These are phyloP conservation scores for Yamadazyma oceani DNA, from an alignment of 1,139 yeast genomes.

Conservation along the genomic window DNA sequence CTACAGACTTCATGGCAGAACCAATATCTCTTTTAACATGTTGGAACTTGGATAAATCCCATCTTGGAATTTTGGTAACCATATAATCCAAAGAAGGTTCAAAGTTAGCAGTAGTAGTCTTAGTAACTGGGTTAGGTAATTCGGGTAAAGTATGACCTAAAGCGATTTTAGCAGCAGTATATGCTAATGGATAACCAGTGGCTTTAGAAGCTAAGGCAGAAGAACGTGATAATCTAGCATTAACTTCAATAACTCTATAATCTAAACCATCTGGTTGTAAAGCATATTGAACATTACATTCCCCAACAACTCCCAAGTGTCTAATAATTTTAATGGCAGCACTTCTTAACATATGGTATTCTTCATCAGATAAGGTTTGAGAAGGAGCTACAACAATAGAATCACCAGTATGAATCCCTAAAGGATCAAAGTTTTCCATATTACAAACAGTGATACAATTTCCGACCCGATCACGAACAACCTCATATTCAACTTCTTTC, in stretches of 20 bases:
- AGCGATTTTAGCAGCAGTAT: conserved; percentile 97
- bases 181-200: conserved; percentile 97
- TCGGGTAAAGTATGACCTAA: conserved; percentile 94
- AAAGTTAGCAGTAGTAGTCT: conserved; percentile 92
- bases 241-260: conserved; percentile 95
- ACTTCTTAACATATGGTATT: conserved; percentile 94
- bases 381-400: conserved; percentile 99
- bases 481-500: conserved; percentile 99
- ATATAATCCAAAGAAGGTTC: conserved; percentile 96
- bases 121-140: conserved; percentile 93
- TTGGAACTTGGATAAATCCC: conserved; percentile 96
- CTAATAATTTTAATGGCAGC: conserved; percentile 97
- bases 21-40: conserved; percentile 92
- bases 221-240: conserved; percentile 95
- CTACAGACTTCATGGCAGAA: conserved; percentile 97
- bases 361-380: conserved; percentile 94
- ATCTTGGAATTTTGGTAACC: conserved; percentile 96
- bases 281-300: conserved; percentile 97
- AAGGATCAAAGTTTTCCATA: conserved; percentile 98
- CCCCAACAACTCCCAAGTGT: conserved; percentile 98
- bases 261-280: conserved; percentile 94
- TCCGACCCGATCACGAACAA: conserved; percentile 93
- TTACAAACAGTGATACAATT: conserved; percentile 99
- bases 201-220: conserved; percentile 98
- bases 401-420: conserved; percentile 98